Base-by-base conservation (phyloP, 2,329 filamentous ascomycete genomes). In the Colletotrichum euphorbiae region DNA sequence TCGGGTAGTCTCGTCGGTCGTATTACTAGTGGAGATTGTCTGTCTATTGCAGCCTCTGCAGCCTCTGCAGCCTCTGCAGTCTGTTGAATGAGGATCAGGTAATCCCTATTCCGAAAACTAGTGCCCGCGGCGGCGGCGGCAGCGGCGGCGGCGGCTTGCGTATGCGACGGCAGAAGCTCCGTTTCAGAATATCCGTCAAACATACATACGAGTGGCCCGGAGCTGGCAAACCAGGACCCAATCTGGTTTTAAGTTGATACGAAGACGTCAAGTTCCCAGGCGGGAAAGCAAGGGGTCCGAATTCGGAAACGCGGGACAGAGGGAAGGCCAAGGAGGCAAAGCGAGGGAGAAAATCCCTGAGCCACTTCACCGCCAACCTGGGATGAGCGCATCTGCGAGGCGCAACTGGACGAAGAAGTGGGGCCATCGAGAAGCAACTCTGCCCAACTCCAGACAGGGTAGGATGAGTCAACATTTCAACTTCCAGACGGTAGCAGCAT, bases 291-390 rank as follows among this genome's bases (percentile, higher is more conserved):
- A 62, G 65, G 57, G 59, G 33, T 57, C 64, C 64, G 17, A 45
- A 70, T 70, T 45, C 48, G 64, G 67, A 54, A 64, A 70, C 48
- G 54, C 67, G 54, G 57, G 48, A 21, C 31, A 43, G 24, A 28
- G 24, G 28, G 43, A 45, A 50, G 46, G 31, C 54, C 36, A 58
- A 56, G 36, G 64, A 73, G 71, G 73, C 60, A 42, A 28, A 51
- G 46, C n/a, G 73, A 67, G 61, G 71, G 67, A 73, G 69, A 69
- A 48, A 64, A 70, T 54, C 36, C 31, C 60, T 57, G 73, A 69
- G 38, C 21, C 31, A 69, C 73, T 75, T 73, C 72, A 73, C 70
- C 69, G 65, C 67, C 72, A 66, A 64, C 55, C 66, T 55, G 59
- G 69, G 54, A 62, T 45, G 71, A 67, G 65, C n/a, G 67, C 72